Evolutionary conservation across 1,284 basidiomycete species (phyloP).

Genomic region (Omphalotus olearius): DNA sequence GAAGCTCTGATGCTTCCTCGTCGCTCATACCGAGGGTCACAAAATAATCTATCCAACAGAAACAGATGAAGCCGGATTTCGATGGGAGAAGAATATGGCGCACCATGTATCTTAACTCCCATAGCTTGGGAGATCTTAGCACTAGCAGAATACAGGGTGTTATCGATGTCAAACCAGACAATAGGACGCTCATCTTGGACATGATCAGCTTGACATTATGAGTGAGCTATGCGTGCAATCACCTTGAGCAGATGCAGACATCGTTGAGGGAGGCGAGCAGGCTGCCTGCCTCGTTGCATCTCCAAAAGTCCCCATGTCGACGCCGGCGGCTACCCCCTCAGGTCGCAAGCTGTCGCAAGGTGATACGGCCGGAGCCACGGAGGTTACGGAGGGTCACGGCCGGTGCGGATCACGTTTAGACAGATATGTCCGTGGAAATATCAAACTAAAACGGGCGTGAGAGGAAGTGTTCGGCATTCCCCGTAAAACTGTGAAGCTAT

Average conservation of each 20-base stretch:
- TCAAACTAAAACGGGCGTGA: no score
- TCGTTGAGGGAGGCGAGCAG: background rate
- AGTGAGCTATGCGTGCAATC: background rate
- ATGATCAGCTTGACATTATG: background rate
- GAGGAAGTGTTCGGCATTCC: conserved; percentile 23
- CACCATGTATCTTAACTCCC: conserved; percentile 76
- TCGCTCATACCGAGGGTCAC: conserved; percentile 62
- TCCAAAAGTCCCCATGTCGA: background rate
- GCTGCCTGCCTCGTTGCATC: background rate
- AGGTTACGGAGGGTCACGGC: no score
- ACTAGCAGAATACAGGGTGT: conserved; percentile 78
- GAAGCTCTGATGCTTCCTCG: conserved; percentile 69
- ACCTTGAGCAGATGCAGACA: conserved; percentile 13
- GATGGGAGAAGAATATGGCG: conserved; percentile 12
- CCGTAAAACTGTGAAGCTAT: conserved; percentile 39
- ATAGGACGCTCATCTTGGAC: conserved; percentile 49
- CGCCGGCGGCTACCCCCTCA: no score
- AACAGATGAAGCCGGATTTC: background rate
- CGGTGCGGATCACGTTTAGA: no score
- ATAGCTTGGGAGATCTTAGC: conserved; percentile 77
- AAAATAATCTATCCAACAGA: conserved; percentile 67
- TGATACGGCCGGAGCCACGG: no score
- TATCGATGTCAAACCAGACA: conserved; percentile 86
- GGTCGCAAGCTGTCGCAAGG: no score
- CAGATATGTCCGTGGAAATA: no score